Conservation (phyloP, 2,329 filamentous ascomycete species). For the Stagonosporopsis chrysanthemi region DNA sequence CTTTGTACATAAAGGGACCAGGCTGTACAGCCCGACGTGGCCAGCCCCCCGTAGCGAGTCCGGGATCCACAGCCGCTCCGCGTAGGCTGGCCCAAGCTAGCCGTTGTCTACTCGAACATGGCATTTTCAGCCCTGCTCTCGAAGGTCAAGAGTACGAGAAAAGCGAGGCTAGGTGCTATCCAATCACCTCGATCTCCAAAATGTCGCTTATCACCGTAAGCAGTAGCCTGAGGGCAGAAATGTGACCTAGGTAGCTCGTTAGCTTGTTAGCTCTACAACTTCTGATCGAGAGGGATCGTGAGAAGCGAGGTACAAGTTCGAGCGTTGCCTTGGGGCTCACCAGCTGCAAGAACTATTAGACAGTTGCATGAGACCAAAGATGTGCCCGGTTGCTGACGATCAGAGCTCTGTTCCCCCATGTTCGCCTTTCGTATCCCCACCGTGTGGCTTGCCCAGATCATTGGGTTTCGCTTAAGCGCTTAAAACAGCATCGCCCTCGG, state of each 20-base stretch:
- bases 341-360: background rate
- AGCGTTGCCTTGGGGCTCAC: background rate
- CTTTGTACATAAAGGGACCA: no score
- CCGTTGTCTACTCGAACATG: background rate
- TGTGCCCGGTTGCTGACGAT: background rate
- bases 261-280: background rate
- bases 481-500: constrained; percentile 8
- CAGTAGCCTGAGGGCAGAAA: background rate
- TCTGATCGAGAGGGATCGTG: background rate
- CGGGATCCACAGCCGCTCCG: background rate
- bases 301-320: background rate
- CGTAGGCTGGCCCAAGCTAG: background rate
- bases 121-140: background rate
- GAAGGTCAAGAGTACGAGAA: background rate
- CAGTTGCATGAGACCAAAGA: background rate
- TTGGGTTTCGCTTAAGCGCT: constrained; percentile 13
- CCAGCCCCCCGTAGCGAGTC: background rate
- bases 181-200: background rate
- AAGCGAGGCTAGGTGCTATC: background rate
- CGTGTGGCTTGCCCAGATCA: constrained; percentile 12
- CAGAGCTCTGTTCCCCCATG: background rate
- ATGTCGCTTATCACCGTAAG: background rate
- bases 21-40: no score
- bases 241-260: background rate
- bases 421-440: background rate